Evolutionary conservation across 495 filamentous ascomycete genomes (phyloP).

Genomic region (Penicillium subrubescens): DNA sequence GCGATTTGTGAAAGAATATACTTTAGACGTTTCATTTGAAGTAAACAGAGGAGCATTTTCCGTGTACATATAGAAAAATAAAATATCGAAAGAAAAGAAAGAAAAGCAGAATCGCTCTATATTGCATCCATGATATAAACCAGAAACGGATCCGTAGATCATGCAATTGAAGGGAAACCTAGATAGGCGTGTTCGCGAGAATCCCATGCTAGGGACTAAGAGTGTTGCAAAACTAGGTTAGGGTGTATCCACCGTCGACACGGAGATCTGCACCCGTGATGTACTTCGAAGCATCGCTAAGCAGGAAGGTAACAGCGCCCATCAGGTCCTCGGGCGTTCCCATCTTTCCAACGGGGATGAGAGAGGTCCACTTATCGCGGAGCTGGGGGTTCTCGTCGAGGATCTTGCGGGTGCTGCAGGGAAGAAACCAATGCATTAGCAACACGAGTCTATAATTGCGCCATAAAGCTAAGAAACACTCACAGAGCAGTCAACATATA

Average conservation of each 20-base stretch:
- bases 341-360: slow-evolving; percentile 92
- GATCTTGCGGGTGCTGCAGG: slow-evolving; percentile 84
- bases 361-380: slow-evolving; percentile 81
- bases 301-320: slow-evolving; percentile 88
- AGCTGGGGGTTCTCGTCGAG: slow-evolving; percentile 90
- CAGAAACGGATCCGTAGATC: background rate
- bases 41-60: background rate
- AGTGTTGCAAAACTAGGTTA: slow-evolving; percentile 56
- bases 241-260: slow-evolving; percentile 90
- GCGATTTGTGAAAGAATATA: too few species aligned
- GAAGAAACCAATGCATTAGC: slow-evolving; percentile 14
- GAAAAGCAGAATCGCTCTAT: background rate
- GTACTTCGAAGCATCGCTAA: slow-evolving; percentile 82
- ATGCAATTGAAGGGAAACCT: background rate
- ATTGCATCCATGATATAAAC: slow-evolving; percentile 3
- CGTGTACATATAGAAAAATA: background rate
- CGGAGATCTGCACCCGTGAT: slow-evolving; percentile 88
- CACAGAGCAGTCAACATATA: slow-evolving; percentile 93
- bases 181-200: background rate
- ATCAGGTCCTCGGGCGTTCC: slow-evolving; percentile 88
- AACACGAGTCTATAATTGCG: background rate
- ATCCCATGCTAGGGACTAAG: background rate
- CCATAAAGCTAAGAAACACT: slow-evolving; percentile 42
- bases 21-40: background rate
- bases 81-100: background rate